Evolutionary conservation across 2,329 filamentous ascomycete genomes (phyloP), one percentile per base, ranked within the genome.

Genomic region (Drechslera avenae): DNA sequence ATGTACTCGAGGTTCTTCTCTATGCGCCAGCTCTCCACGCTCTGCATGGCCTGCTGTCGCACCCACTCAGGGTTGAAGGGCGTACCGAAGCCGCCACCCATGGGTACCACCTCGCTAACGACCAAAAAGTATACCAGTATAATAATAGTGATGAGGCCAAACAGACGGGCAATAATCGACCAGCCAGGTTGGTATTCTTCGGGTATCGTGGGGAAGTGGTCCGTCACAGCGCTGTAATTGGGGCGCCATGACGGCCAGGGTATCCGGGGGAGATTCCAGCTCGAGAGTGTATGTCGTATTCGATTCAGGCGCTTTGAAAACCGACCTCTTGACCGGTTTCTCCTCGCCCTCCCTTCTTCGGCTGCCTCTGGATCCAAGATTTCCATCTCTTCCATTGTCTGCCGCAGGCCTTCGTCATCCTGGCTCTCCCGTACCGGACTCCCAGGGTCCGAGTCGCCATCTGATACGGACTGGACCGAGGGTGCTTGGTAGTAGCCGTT

Each of bases 61-160:
- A 97, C 85, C 56, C 86, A 87, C 66, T 96, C 91, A 2, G 92
- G 87, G 62, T 94, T 89, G 73, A 93, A 96, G 69, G 89, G 84
- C 64, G 89, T 84, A 28, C 82, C 77, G 42, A 69, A 69, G 3
- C 66, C 66, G 18, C 84, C 84, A 36, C 85, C 84, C 60, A 83
- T 83, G 32, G 85, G 85, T 66, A 97, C 90, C 33, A 97, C 74
- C 74, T 96, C 89, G 69, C 89, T 91, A 56, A 92, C 84, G 68
- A 97, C 92, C 41, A 97, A 79, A 45, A 93, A 77, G 73, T 96
- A 97, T 35, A 96, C 80, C 55, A 96, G 81, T 14, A 85, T 83
- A 39, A 92, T 78, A 10, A 97, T 85, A 37, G 95, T 75, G 39
- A 91, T 77, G 10, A 96, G 77, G 2, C 88, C 91, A 52, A 91